Percentiles rank a stretch among this genome's conserved stretches.
These are phyloP conservation scores for Xylaria sp. DNA, from an alignment of 2,329 filamentous ascomycete species.

Conservation along the genomic window DNA sequence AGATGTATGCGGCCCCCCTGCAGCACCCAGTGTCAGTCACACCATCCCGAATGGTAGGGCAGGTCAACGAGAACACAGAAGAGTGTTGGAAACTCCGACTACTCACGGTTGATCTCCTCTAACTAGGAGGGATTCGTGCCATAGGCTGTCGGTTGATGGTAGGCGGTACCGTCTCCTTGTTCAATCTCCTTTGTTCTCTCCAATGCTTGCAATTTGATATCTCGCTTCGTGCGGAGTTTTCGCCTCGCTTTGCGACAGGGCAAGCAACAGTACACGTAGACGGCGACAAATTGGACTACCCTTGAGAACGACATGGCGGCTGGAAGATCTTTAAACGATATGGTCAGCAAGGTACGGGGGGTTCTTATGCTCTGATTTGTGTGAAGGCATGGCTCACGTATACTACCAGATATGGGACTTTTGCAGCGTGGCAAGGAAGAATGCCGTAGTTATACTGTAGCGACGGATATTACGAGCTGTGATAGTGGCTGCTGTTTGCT, in stretches of 20 bases:
- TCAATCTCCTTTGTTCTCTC: conserved; percentile 60
- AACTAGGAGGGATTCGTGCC: conserved; percentile 85
- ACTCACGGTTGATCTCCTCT: conserved; percentile 64
- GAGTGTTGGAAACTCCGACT: not conserved
- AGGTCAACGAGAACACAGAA: not conserved
- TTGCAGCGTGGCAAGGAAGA: not conserved
- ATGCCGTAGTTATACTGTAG: not conserved
- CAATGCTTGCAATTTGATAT: conserved; percentile 62
- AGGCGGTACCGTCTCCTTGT: conserved; percentile 51
- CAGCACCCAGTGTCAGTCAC: conserved; percentile 2
- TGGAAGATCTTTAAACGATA: not conserved
- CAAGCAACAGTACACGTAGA: conserved; percentile 72
- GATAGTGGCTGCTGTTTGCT: not conserved
- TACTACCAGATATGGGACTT: too few relatives aligned
- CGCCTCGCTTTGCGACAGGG: conserved; percentile 69
- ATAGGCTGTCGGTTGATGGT: conserved; percentile 75
- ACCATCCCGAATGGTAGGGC: not conserved
- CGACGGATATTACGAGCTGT: not conserved
- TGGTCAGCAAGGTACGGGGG: not conserved
- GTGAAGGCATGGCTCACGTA: too few relatives aligned
- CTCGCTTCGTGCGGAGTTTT: conserved; percentile 63
- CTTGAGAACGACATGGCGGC: conserved; percentile 48
- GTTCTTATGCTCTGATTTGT: too few relatives aligned
- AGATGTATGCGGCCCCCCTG: conserved; percentile 56
- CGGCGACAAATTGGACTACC: conserved; percentile 68